Evolutionary conservation across 768 basidiomycete species (phyloP), one percentile per base, ranked within the genome.

Genomic region (Boletus sensibilis): DNA sequence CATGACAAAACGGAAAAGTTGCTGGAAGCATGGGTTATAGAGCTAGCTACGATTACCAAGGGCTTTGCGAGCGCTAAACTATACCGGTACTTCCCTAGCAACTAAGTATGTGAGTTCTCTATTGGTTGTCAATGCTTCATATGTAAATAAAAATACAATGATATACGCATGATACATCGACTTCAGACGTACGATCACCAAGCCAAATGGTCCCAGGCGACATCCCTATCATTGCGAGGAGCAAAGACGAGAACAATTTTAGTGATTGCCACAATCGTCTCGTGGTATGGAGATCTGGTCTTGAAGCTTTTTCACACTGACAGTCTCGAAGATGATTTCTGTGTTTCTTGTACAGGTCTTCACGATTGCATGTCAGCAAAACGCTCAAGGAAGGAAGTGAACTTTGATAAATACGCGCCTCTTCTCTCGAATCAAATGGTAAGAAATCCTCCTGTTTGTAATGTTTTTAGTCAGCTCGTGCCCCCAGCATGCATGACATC

Each of bases 321-420:
- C 50, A 7, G 57, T 50, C 44, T 68, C 65, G 33, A 66, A 66
- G 12, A 59, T 33, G 27, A 68, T 55, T 9, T 65, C 65, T 4
- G 66, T 59, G 14, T 53, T 59, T 47, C 63, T 59, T 20, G 60
- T 37, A 34, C 9, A 39, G 35, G 40, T 52, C 67, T 66, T 49
- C 27, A 11, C 20, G 8, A 27, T 18, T 2, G 5, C 11, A 16
- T 18, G 33, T 65, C 34, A 57, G 43, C 10, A 13, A 23, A 21
- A 53, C 12, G 3, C 18, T 33, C 10, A 10, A 13, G 13, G 1
- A 23, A 27, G 1, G 6, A 41, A 23, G 43, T 10, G 33, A 3
- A 14, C n/a, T 25, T 31, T 2, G 23, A 12, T 35, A 29, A 40
- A 31, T 13, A 49, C 53, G 35, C n/a, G 63, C 66, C 52, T 63